Percentiles rank a stretch among this genome's conserved stretches.
phyloP scores from a whole-genome alignment of 2,329 filamentous ascomycete species.

The Stachybotrys echinatus region DNA sequence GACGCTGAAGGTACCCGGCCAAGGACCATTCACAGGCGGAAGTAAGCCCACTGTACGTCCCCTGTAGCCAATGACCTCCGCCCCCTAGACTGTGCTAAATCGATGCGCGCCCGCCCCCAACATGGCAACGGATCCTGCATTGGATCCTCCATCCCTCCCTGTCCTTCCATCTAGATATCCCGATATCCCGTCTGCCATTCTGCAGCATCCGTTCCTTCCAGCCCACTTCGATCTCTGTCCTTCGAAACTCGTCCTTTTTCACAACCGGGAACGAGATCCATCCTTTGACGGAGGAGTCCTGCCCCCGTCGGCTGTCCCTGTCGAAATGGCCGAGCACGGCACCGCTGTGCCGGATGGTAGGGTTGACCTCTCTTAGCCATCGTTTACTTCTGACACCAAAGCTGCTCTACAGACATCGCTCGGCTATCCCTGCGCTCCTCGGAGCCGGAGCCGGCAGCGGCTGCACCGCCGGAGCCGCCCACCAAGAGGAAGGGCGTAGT shows the following conservation, averaged over 20 bases:
- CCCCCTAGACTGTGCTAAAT: not conserved
- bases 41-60: not conserved
- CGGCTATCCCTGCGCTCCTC: slow-evolving; percentile 32
- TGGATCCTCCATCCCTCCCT: no score
- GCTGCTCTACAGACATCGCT: slow-evolving; percentile 28
- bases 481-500: slow-evolving; percentile 45
- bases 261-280: not conserved
- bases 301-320: not conserved
- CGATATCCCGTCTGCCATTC: no score
- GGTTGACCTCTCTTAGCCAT: slow-evolving; percentile 9
- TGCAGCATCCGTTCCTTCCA: no score
- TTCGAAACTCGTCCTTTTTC: no score
- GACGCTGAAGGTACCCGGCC: not conserved
- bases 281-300: not conserved
- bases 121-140: no score
- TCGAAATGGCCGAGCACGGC: slow-evolving; percentile 28
- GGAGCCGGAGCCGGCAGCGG: slow-evolving; percentile 19
- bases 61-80: not conserved
- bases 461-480: slow-evolving; percentile 33
- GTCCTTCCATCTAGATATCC: no score
- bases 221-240: no score
- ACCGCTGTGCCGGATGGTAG: slow-evolving; percentile 29
- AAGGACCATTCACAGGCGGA: not conserved
- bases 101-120: not conserved
- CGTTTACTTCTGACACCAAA: slow-evolving; percentile 15